Evolutionary conservation across 257 asterid species (phyloP).

Genomic region (Thymus quinquecostatus): DNA sequence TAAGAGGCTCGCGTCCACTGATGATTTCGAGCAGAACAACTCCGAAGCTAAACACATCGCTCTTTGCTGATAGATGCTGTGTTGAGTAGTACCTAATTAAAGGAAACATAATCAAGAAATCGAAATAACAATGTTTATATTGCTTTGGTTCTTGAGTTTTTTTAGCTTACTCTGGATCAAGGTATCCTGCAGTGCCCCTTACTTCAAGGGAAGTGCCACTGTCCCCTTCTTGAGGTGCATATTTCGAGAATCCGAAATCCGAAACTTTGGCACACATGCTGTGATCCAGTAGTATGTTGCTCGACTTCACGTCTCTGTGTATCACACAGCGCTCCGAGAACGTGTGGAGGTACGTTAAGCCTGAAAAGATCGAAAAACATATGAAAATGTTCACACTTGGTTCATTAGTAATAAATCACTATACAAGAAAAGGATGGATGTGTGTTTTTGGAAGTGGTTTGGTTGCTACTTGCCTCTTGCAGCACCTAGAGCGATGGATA

Average conservation of each 20-base stretch:
- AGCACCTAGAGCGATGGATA: conserved; percentile 86
- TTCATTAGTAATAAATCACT: not conserved
- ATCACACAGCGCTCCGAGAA: conserved; percentile 78
- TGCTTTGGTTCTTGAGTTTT: not conserved
- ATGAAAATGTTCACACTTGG: conserved; percentile 4
- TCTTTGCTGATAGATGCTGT: conserved; percentile 74
- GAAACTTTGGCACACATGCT: conserved; percentile 94
- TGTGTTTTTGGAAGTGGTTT: not conserved
- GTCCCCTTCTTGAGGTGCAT: conserved; percentile 93
- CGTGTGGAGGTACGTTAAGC: conserved; percentile 80
- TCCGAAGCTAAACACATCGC: conserved; percentile 91
- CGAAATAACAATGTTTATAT: not conserved
- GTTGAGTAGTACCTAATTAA: conserved; percentile 73
- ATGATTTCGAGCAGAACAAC: conserved; percentile 68
- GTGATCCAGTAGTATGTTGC: conserved; percentile 86
- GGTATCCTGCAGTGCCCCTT: conserved; percentile 84
- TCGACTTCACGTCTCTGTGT: conserved; percentile 93
- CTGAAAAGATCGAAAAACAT: conserved; percentile 44
- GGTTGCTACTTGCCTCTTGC: conserved; percentile 76
- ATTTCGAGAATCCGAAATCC: conserved; percentile 84
- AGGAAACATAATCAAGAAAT: conserved; percentile 16
- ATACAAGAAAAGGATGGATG: not conserved
- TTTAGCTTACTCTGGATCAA: conserved; percentile 76
- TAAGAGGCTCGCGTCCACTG: conserved; percentile 86
- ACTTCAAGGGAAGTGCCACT: conserved; percentile 83